Percentiles rank a stretch among this genome's conserved stretches.
Conservation (phyloP, 768 basidiomycete species). For the Gloeostereum incarnatum region DNA sequence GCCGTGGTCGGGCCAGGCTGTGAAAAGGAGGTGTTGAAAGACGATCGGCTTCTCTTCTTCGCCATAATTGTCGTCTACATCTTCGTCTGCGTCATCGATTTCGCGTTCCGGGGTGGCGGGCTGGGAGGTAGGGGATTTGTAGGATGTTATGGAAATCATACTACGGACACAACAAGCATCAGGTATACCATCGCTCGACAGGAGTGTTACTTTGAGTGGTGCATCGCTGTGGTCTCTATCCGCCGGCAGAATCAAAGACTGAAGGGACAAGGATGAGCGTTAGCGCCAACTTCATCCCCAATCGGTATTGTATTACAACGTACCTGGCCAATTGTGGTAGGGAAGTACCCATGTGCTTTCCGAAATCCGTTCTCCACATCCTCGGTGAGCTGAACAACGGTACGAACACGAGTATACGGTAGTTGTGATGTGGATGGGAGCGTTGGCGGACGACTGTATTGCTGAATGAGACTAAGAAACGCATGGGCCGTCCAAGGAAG, state of each 20-base stretch:
- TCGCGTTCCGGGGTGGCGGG: conserved; percentile 3
- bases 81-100: conserved; percentile 5
- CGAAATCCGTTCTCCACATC: conserved; percentile 57
- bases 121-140: conserved; percentile 24
- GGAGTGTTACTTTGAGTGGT: conserved; percentile 50
- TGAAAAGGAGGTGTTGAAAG: conserved; percentile 67
- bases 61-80: not conserved
- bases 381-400: conserved; percentile 76
- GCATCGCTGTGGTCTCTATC: conserved; percentile 29
- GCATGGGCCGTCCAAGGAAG: conserved; percentile 59
- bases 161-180: conserved; percentile 57
- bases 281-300: too few species aligned
- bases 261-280: too few species aligned
- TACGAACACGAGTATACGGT: conserved; percentile 41
- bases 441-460: conserved; percentile 30
- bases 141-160: conserved; percentile 48
- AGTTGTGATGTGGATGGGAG: conserved; percentile 8
- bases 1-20: conserved; percentile 80
- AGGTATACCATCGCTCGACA: conserved; percentile 31
- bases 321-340: conserved; percentile 45
- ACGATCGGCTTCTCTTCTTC: conserved; percentile 18
- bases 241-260: conserved; percentile 35
- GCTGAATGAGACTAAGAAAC: conserved; percentile 64
- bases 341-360: conserved; percentile 79
- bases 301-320: too few species aligned